Evolutionary conservation across 306 rosid genomes (phyloP), one percentile per base, ranked within the genome.

Genomic region (Mimosa pudica): DNA sequence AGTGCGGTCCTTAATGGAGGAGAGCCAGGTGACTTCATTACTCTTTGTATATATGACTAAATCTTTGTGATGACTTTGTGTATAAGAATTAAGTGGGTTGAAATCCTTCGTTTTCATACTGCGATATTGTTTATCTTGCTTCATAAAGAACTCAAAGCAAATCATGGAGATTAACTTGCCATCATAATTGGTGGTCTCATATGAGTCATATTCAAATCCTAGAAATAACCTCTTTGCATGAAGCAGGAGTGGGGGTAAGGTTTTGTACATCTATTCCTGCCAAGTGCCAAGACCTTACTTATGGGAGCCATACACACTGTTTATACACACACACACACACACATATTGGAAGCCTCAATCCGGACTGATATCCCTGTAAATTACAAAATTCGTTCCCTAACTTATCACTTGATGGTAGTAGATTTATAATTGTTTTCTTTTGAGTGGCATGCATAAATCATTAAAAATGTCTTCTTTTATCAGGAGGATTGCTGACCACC

Each of bases 1-100:
- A 94, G 97, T 85, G 85, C 97, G 44, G 88, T 91, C 66, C 81
- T 94, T 81, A 92, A 42, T 77, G 97, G 98, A 82, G 97, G 97
- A 88, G 46, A 68, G 33, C 86, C 88, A 69, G 94, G 97, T 94
- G 82, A 84, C 85, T 78, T 62, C 38, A 69, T 46, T 24, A 58
- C 47, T 75, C 41, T 77, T 35, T 54, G 24, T 52, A 18, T 54
- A 16, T 24, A 12, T 60, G 14, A 60, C 36, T 60, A 0, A n/a
- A 41, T 76, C 54, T 66, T 52, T 71, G 13, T 54, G 9, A 48
- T 75, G 44, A 70, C 52, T 55, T 17, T 20, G 46, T 44, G 80
- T 12, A 82, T 20, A 51, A 33, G 45, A 77, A 80, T 33, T 61
- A 52, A 16, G 44, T 10, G 12, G 12, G 32, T 8, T 8, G 33